Conservation (phyloP, 495 filamentous ascomycete genomes). For the Neurospora sp. region DNA sequence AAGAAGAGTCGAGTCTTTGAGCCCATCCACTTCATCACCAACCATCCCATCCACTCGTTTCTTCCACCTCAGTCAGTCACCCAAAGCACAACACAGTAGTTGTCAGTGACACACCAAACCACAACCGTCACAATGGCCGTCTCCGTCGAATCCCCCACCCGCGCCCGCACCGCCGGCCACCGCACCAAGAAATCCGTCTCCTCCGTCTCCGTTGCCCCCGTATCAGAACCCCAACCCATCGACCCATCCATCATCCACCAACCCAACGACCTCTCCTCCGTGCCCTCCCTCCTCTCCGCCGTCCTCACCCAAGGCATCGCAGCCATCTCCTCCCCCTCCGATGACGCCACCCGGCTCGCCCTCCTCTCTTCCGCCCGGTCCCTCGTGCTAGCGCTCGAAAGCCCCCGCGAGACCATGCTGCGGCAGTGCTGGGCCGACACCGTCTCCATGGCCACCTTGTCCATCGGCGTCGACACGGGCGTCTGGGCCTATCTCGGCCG, state of each 20-base stretch:
- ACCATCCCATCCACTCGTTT: background rate
- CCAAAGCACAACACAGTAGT: background rate
- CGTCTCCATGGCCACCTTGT: too few species aligned
- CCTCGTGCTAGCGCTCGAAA: conserved; percentile 15
- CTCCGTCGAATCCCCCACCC: background rate
- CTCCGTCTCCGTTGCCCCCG: background rate
- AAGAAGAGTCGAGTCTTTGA: too few species aligned
- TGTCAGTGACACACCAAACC: background rate
- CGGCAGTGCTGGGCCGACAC: conserved; percentile 21
- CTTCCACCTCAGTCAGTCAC: background rate
- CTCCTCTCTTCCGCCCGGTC: conserved; percentile 10
- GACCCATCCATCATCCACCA: background rate
- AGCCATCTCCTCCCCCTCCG: background rate
- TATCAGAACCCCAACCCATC: background rate
- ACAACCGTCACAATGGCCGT: background rate
- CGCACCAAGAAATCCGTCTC: background rate
- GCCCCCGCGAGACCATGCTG: conserved; percentile 25
- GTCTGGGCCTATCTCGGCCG: background rate
- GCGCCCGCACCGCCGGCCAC: background rate
- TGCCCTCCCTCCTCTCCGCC: background rate
- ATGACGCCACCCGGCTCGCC: background rate
- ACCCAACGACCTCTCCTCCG: background rate
- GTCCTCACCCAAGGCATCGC: background rate
- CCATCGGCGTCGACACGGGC: conserved; percentile 2
- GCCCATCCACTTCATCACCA: background rate